A percentile compares a stretch with the other conserved stretches of the same genome.
These are phyloP conservation scores for Macroventuria anomochaeta DNA, from an alignment of 2,329 filamentous ascomycete genomes.

Conservation along the genomic window DNA sequence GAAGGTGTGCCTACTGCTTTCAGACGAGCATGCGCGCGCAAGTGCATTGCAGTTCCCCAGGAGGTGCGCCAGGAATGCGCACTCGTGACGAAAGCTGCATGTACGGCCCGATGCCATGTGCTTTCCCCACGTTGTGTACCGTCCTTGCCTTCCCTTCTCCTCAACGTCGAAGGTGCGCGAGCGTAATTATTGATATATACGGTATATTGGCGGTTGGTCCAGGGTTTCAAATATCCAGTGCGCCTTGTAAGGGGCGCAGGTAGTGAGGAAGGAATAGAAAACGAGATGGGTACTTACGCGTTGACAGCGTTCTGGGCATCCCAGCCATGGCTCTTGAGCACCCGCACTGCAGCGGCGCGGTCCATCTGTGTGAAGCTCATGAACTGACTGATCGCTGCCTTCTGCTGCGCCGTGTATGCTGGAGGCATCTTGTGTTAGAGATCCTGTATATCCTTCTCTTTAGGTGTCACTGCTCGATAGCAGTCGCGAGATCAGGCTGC, in stretches of 20 bases:
- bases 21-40: background rate
- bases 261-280: background rate
- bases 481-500: constrained; percentile 9
- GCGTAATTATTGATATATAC: background rate
- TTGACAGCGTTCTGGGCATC: constrained; percentile 54
- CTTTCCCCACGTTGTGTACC: constrained; percentile 3
- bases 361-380: constrained; percentile 54
- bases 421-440: constrained; percentile 52
- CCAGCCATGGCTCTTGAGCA: constrained; percentile 56
- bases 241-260: background rate
- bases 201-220: background rate
- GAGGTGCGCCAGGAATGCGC: constrained; percentile 12
- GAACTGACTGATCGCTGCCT: constrained; percentile 54
- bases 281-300: constrained; percentile 49
- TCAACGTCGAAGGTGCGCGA: background rate
- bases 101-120: constrained; percentile 7
- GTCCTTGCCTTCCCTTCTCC: background rate
- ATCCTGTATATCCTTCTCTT: constrained; percentile 2
- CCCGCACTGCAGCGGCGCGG: constrained; percentile 52
- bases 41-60: background rate
- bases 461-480: background rate
- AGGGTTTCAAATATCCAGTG: background rate
- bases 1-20: constrained; percentile 12
- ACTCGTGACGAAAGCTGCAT: background rate
- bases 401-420: constrained; percentile 56